Base-by-base conservation (phyloP, 2,329 filamentous ascomycete genomes). In the Metarhizium humberi region DNA sequence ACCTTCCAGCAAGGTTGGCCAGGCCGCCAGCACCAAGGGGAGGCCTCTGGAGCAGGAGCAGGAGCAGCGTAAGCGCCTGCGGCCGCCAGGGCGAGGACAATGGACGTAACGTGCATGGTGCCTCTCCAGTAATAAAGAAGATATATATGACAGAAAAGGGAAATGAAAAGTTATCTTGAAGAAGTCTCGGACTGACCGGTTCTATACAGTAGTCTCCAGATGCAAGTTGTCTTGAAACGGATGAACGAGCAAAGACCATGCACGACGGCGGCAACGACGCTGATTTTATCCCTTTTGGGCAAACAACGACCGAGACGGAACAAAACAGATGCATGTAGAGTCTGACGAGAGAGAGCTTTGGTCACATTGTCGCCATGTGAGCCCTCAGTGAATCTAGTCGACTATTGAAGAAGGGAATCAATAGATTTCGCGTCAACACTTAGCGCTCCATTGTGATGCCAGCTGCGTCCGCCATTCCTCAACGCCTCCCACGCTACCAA, bases 51-150 rank as follows among this genome's bases (percentile, higher is more conserved):
- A 29, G 18, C 53, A n/a, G 54, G 49, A 30, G 45, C 42, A 0
- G 51, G 53, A 1, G 52, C 59, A 50, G 68, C 63, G 53, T 72
- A 63, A 32, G 70, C 70, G 51, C 71, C 70, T 38, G 70, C 72
- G 25, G 70, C 70, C 66, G 38, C 75, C 74, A 34, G 65, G 66
- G 42, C 66, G 63, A 68, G 59, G 62, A 75, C 76, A 60, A 67
- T 68, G 5, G 65, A 63, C 32, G 55, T 43, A 14, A 54, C 4
- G 20, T 42, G 53, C 53, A 55, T 55, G 20, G 14, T 16, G 45
- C 6, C 18, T 30, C 47, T 64, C 59, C 16, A 62, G 59, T 14
- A 18, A 14, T 5, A 7, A 40, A 29, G 25, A 11, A 2, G 45
- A 6, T 10, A 13, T 13, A 46, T 20, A 46, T 25, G 25, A 16